Base-by-base conservation (phyloP, 805 yeast species). In the Metschnikowia proteae region DNA sequence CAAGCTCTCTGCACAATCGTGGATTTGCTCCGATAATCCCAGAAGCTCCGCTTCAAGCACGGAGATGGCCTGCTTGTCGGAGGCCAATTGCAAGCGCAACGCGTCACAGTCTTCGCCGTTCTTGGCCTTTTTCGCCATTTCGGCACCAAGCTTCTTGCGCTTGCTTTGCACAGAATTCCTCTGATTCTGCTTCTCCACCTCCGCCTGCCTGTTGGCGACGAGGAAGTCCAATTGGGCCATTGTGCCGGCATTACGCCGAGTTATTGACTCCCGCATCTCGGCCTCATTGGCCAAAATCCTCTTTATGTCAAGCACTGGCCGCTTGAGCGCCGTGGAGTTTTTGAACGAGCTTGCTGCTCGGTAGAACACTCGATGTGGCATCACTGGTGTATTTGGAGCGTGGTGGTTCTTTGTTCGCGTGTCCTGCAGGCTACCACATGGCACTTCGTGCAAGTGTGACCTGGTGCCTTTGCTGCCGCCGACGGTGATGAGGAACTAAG, bases 1-100 rank as follows among this genome's bases (percentile, higher is more conserved):
- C n/a, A 87, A 64, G 0, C 70, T 61, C 7, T 78, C 81, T 1
- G 80, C 78, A 10, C 66, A 63, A 0, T 59, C 49, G 32, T 64
- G 62, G 0, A 84, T 62, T 3, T 62, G 57, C 5, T 66, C 61
- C 13, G 80, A 74, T 3, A 75, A 50, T 1, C 27, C 45, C 3
- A 57, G 55, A 4, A 59, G 54, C 43, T 59, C 50, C 3, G 47
- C 38, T 43, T 70, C 75, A 13, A 70, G 46, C 0, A 56, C 57
- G 37, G 62, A 59, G n/a, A 70, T 50, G 28, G 54, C 51, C 3
- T 46, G 25, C 50, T 73, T 71, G 28, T 64, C 54, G 3, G 54
- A 58, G 27, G 52, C 46, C 6, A 71, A 60, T 9, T 48, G 50
- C 22, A 40, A 54, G 46, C 43, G 57, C 47, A 39, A 53, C n/a